These are phyloP conservation scores for Huiozyma sinensis DNA, from an alignment of 805 yeast genomes.

Conservation along the genomic window DNA sequence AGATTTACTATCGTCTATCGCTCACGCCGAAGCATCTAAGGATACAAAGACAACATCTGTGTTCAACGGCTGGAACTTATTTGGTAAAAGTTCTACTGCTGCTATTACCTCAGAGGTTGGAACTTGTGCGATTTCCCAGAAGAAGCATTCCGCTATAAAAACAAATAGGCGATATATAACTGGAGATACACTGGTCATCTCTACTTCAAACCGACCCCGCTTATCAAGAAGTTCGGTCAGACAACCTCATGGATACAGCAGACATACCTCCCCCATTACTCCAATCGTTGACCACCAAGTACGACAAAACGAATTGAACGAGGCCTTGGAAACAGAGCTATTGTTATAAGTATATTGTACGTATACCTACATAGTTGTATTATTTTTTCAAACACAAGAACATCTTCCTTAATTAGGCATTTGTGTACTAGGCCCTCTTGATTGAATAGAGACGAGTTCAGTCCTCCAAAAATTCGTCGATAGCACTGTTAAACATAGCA, in stretches of 20 bases:
- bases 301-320: conserved; percentile 17
- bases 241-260: too few relatives aligned
- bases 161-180: neutral
- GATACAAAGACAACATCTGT: conserved; percentile 5
- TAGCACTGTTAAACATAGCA: conserved; percentile 2
- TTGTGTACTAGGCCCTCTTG: too few relatives aligned
- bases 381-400: too few relatives aligned
- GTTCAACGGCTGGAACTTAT: conserved; percentile 14
- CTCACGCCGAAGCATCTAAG: neutral
- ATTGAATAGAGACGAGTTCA: too few relatives aligned
- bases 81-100: conserved; percentile 5
- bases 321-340: conserved; percentile 9
- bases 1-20: conserved; percentile 7
- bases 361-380: too few relatives aligned
- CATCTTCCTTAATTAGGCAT: too few relatives aligned
- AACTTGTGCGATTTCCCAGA: too few relatives aligned
- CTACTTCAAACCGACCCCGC: neutral
- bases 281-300: too few relatives aligned
- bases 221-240: too few relatives aligned
- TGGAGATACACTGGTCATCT: conserved; percentile 2
- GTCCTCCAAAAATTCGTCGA: neutral
- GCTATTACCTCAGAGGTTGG: neutral
- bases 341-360: too few relatives aligned
- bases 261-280: too few relatives aligned
- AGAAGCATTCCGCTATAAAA: too few relatives aligned